Percentiles rank a stretch among this genome's conserved stretches.
phyloP scores from a whole-genome alignment of 2,329 filamentous ascomycete species.

The Talaromyces sp. region DNA sequence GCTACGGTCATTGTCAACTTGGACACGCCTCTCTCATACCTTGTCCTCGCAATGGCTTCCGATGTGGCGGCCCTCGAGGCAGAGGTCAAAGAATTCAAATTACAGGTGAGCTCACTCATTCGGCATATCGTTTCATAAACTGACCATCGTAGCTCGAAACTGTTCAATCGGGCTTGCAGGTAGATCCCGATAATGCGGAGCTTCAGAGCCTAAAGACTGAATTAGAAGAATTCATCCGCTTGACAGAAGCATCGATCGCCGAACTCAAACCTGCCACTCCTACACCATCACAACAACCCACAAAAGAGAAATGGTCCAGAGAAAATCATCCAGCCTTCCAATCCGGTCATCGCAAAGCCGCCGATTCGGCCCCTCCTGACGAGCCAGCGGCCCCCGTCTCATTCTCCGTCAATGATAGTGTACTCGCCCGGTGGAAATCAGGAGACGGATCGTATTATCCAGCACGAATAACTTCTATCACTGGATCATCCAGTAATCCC shows the following conservation, averaged over 20 bases:
- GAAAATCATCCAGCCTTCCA: conserved; percentile 75
- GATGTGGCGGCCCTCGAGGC: conserved; percentile 42
- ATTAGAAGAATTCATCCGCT: conserved; percentile 73
- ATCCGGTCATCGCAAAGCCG: conserved; percentile 51
- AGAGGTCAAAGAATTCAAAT: conserved; percentile 56
- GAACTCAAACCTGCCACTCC: conserved; percentile 62
- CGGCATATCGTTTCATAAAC: not conserved
- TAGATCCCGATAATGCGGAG: conserved; percentile 74
- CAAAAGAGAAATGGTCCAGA: conserved; percentile 69
- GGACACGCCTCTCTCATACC: not conserved
- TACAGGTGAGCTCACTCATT: conserved; percentile 43
- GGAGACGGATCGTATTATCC: conserved; percentile 89
- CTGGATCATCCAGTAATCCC: conserved; percentile 81
- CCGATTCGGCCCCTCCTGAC: conserved; percentile 42
- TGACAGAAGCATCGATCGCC: conserved; percentile 73
- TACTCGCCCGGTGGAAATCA: conserved; percentile 84
- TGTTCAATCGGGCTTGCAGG: conserved; percentile 67
- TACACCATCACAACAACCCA: conserved; percentile 46
- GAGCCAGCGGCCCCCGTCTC: conserved; percentile 53
- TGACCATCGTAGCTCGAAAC: conserved; percentile 61
- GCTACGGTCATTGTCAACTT: too few relatives aligned
- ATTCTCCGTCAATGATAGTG: conserved; percentile 83
- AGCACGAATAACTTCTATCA: conserved; percentile 87
- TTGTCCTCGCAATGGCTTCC: conserved; percentile 29
- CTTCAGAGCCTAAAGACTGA: conserved; percentile 72